These are phyloP conservation scores for Stephania cephalantha DNA, from an alignment of 164 flowering plant genomes.

Conservation along the genomic window DNA sequence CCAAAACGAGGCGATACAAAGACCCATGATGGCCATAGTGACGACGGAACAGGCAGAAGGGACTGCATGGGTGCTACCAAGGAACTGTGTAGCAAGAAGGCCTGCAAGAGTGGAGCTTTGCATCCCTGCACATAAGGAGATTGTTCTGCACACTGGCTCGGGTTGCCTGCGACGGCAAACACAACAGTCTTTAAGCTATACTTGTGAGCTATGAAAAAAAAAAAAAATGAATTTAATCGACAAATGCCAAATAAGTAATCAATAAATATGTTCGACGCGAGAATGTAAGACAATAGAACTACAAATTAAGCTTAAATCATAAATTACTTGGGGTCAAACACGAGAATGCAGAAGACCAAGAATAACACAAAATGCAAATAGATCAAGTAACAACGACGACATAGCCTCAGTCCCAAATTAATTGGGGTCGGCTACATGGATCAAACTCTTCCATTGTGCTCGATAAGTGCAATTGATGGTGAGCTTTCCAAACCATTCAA, in stretches of 20 bases:
- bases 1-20: constrained; percentile 90
- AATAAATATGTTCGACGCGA: neutral
- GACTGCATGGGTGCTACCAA: constrained; percentile 86
- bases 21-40: constrained; percentile 97
- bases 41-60: constrained; percentile 96
- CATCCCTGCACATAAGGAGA: constrained; percentile 94
- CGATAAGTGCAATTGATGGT: too few relatives aligned
- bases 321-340: too few relatives aligned
- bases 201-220: neutral
- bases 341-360: neutral
- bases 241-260: neutral
- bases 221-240: too few relatives aligned
- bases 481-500: too few relatives aligned
- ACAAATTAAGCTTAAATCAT: too few relatives aligned
- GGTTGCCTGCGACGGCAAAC: constrained; percentile 52
- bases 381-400: too few relatives aligned
- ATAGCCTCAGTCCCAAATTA: too few relatives aligned
- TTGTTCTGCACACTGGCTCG: constrained; percentile 75
- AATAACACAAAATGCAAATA: neutral
- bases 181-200: neutral
- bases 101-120: constrained; percentile 99
- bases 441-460: too few relatives aligned
- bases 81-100: constrained; percentile 86
- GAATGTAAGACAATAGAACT: neutral
- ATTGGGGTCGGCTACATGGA: too few relatives aligned